These are phyloP conservation scores for Colletotrichum sp. DNA, from an alignment of 2,329 filamentous ascomycete species.

Conservation along the genomic window DNA sequence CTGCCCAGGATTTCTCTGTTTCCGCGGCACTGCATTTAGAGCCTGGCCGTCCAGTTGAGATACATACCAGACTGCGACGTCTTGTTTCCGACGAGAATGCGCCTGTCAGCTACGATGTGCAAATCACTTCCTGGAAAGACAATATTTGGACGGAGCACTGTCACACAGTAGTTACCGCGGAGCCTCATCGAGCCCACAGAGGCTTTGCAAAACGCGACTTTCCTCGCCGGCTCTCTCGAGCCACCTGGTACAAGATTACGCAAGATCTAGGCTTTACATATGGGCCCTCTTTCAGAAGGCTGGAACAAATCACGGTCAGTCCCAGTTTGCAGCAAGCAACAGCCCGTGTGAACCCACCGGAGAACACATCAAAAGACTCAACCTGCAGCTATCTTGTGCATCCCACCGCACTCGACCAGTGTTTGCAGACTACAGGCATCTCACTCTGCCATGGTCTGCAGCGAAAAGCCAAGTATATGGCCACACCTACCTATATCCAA, in stretches of 20 bases:
- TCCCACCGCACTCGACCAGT: conserved; percentile 40
- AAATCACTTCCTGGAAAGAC: conserved; percentile 30
- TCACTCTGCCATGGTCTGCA: conserved; percentile 13
- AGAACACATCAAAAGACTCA: conserved; percentile 26
- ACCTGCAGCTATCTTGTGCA: conserved; percentile 36
- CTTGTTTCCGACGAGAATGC: conserved; percentile 25
- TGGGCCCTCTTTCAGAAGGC: conserved; percentile 32
- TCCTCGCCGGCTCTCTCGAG: background rate
- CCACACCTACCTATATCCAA: background rate
- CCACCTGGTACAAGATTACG: conserved; percentile 28
- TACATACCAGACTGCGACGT: conserved; percentile 33
- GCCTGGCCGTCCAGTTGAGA: conserved; percentile 30
- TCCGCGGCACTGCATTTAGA: conserved; percentile 34
- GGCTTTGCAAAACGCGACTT: conserved; percentile 12
- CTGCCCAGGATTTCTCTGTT: conserved; percentile 28
- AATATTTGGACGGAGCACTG: conserved; percentile 32
- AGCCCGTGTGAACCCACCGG: conserved; percentile 7
- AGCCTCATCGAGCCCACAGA: conserved; percentile 8
- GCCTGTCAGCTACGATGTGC: conserved; percentile 33
- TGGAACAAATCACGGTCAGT: conserved; percentile 24
- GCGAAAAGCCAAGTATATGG: background rate
- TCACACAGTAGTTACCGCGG: conserved; percentile 24
- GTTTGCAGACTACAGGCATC: conserved; percentile 31
- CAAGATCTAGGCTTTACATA: conserved; percentile 31
- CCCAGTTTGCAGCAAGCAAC: conserved; percentile 23